Conservation (phyloP, 257 asterid genomes). For the Solanum corneliomulleri region DNA sequence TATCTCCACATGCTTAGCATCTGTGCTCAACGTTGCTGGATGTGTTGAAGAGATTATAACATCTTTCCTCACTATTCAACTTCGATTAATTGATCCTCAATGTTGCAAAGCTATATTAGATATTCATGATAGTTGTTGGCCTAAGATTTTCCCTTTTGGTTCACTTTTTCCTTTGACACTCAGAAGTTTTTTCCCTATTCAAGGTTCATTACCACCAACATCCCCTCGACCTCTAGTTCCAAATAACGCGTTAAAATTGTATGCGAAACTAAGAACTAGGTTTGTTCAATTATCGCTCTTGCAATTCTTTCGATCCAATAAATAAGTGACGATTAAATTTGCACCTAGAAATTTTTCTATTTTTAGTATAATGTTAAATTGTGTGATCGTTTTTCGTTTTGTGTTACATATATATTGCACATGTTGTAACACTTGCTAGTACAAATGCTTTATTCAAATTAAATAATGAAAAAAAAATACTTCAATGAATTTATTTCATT, state of each 20-base stretch:
- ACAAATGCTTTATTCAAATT: not conserved
- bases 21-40: conserved; percentile 3
- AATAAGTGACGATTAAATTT: not conserved
- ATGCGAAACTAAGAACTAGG: not conserved
- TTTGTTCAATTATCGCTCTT: not conserved
- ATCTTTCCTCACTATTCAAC: conserved; percentile 1
- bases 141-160: conserved; percentile 6
- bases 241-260: not conserved
- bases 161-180: conserved; percentile 2
- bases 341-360: not conserved
- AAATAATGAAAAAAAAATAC: not conserved
- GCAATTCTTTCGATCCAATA: fast-evolving
- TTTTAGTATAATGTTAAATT: not conserved
- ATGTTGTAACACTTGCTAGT: not conserved
- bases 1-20: conserved; percentile 2
- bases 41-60: conserved; percentile 9
- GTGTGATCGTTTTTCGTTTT: not conserved
- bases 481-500: not conserved
- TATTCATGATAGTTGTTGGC: conserved; percentile 18
- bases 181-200: not conserved
- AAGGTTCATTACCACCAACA: not conserved
- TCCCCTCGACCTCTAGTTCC: not conserved
- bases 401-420: not conserved
- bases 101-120: conserved; percentile 11
- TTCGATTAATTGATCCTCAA: conserved; percentile 5